Evolutionary conservation across 257 asterid genomes (phyloP), one percentile per base, ranked within the genome.

Genomic region (Lantana camara): DNA sequence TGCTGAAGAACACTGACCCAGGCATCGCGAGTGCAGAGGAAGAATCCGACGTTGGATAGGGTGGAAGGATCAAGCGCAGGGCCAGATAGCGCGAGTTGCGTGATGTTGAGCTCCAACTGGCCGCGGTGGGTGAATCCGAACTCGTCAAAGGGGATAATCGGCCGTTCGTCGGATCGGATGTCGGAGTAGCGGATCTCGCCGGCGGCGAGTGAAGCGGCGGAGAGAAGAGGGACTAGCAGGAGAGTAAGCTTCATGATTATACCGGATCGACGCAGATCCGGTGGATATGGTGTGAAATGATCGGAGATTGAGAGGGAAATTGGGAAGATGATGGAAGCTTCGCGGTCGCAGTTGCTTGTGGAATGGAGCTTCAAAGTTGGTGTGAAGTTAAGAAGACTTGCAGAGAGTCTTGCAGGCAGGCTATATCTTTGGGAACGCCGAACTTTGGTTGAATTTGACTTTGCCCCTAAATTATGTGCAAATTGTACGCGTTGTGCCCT

Each of bases 71-170:
- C 81, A 62, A 78, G 59, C 2, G 38, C 10, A 21, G 78, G 40
- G n/a, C 76, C 75, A 57, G 64, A 40, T 37, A 82, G 56, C 37
- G 85, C 45, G 69, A 88, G 79, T 30, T 71, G 57, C 24, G 86
- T 69, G 69, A 90, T 75, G 74, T 79, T 83, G 70, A 88, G 96
- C 68, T 90, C 82, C 48, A 90, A 76, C 35, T 84, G 91, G 38
- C 97, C 97, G 19, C 86, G 86, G 73, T 69, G 92, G 41, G 96
- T 83, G 93, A 88, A 90, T 0, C 97, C 96, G 76, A 90, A 85
- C 64, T 83, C 97, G 73, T 85, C 92, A 67, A 87, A 84, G 35
- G 86, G 89, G 67, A 88, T 85, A n/a, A 88, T 78, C 21, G 87
- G 84, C 0, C 88, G 83, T 58, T 20, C 75, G 17, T 88, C 97